Percentiles rank a stretch among this genome's conserved stretches.
Evolutionary conservation across 257 asterid genomes (phyloP).

Genomic region (Plantago ovata): DNA sequence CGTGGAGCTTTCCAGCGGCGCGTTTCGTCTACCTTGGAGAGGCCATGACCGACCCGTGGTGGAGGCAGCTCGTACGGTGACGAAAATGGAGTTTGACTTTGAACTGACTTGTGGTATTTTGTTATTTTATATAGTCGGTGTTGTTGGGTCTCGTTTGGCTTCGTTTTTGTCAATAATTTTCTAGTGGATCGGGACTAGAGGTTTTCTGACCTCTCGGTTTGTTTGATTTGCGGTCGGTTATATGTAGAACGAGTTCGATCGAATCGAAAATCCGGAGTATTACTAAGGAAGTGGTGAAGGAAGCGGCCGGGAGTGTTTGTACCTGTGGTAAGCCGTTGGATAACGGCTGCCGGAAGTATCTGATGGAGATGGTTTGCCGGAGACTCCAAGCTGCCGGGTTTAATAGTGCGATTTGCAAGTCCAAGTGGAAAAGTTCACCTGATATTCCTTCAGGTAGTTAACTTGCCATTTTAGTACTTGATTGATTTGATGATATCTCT

Average conservation of each 20-base stretch:
- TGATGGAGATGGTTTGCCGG: slow-evolving; percentile 61
- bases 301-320: slow-evolving; percentile 37
- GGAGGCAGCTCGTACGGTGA: no score
- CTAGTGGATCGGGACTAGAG: no score
- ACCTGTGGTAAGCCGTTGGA: slow-evolving; percentile 35
- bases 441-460: slow-evolving; percentile 92
- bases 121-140: no score
- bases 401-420: slow-evolving; percentile 75
- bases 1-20: no score
- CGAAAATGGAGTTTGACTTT: no score
- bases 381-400: slow-evolving; percentile 63
- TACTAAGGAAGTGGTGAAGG: slow-evolving; percentile 55
- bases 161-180: no score
- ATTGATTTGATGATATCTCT: no score
- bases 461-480: background rate
- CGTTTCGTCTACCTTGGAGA: no score
- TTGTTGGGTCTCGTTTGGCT: no score
- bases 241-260: slow-evolving; percentile 65
- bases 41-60: no score
- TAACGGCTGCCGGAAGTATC: slow-evolving; percentile 61
- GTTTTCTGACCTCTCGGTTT: no score
- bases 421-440: slow-evolving; percentile 76
- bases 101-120: no score
- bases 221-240: slow-evolving; percentile 40
- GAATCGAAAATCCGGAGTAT: slow-evolving; percentile 61